Conservation (phyloP, 768 basidiomycete species). For the Pleurotus djamor region DNA sequence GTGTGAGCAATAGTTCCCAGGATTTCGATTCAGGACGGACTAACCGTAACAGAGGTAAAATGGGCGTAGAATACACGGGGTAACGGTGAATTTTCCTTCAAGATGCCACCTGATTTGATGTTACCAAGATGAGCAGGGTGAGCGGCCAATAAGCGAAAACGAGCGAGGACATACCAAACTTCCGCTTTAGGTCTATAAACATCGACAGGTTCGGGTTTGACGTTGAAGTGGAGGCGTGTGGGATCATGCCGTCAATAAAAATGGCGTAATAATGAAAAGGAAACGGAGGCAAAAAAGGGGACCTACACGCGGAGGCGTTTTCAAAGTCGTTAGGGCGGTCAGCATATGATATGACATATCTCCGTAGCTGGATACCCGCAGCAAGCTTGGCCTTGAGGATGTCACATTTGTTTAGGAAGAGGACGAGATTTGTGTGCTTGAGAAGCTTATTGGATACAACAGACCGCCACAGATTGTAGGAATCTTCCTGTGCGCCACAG, state of each 20-base stretch:
- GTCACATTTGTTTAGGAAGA: conserved; percentile 84
- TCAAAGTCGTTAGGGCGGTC: conserved; percentile 70
- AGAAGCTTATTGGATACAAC: conserved; percentile 73
- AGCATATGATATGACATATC: conserved; percentile 72
- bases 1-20: background rate
- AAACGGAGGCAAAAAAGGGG: conserved; percentile 6
- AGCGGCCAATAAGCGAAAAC: background rate
- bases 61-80: conserved; percentile 61
- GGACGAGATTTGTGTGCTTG: conserved; percentile 66
- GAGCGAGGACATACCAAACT: conserved; percentile 35
- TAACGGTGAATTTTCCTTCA: conserved; percentile 38
- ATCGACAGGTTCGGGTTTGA: background rate
- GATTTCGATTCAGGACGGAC: conserved; percentile 12
- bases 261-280: background rate
- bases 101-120: conserved; percentile 31
- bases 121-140: background rate
- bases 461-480: conserved; percentile 71
- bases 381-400: conserved; percentile 65
- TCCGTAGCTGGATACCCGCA: conserved; percentile 59
- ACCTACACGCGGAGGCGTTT: conserved; percentile 64
- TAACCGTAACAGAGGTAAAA: conserved; percentile 65
- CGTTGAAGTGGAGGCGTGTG: too few species aligned
- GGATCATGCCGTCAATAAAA: too few species aligned
- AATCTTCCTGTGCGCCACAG: conserved; percentile 56
- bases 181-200: conserved; percentile 35